Evolutionary conservation across 352 stramenopile species (phyloP), one percentile per base, ranked within the genome.

Genomic region (Blastocystis sp.): DNA sequence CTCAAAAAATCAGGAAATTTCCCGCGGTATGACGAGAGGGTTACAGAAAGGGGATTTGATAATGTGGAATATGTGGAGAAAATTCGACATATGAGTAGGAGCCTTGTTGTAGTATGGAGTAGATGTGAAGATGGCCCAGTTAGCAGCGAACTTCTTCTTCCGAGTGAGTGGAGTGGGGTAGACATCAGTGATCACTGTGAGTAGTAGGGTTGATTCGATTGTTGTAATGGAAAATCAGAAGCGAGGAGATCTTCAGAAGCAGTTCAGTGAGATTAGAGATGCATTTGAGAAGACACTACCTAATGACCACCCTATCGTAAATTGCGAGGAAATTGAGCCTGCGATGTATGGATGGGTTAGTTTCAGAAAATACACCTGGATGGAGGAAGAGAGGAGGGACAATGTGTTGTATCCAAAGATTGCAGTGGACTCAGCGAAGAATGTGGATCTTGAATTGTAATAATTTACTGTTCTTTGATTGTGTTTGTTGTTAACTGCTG

Each of bases 121-220:
- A 85, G 73, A 85, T 47, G 53, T 85, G 50, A 85, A 85, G 24
- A 47, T 85, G 16, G 73, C 24, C 30, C 37, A 54, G 16, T 26
- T 85, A 24, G 59, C 43, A 16, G 26, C 16, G n/a, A 68, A 85
- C 30, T 85, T 85, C 73, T 68, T 85, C 24, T 85, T 85, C 56
- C 73, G 73, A 37, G 53, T 85, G 13, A 45, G 30, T 37, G 73
- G 73, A 54, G 56, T 85, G 16, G 73, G 73, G 20, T 66, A 20
- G 63, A 9, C 4, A 59, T 9, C 26, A 39, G 18, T 8, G 20
- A 37, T 9, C 20, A 39, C 26, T 20, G 41, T 9, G 30, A 37
- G 11, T 16, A 20, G 63, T 73, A 73, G 63, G 2, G 63, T 69
- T 8, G 53, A 69, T 34, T 68, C 47, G 47, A 26, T 39, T 26